Base-by-base conservation (phyloP, 129 eudicot species). In the Saposhnikovia divaricata region DNA sequence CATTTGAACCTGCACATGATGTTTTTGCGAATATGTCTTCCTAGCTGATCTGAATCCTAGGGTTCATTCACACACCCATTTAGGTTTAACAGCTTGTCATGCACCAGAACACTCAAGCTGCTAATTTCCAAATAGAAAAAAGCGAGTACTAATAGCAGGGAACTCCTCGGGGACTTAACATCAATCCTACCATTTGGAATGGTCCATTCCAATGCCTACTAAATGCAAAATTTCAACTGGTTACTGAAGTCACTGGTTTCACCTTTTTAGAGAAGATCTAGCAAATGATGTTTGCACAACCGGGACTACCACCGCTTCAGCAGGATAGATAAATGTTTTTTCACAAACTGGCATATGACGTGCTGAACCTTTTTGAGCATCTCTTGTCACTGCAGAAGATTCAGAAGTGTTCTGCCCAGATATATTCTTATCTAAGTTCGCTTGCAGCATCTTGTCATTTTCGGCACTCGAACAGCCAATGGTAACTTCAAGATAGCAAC, bases 271-370 rank as follows among this genome's bases (percentile, higher is more conserved):
- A 85, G 97, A 92, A 48, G 97, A 87, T 82, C 94, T 89, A 37
- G 99, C 96, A 65, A 86, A 88, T 65, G 97, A 86, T 47, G 97
- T 86, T 81, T 95, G 97, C 87, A 95, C 87, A 69, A 92, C 92
- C 3, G 99, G 99, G 74, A 95, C 96, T 84, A 95, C 89, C 75
- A 95, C 93, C 78, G 97, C 94, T 82, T 95, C 99, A 14, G 91
- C 74, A 48, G 99, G 99, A 85, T 95, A 95, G 78, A 95, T 89
- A 81, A 95, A 90, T 38, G 94, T 88, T 82, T 84, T 90, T 79
- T 91, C 97, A 82, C 77, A 84, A 69, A 72, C 75, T 50, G 87
- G 66, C 65, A 63, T 71, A 48, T 84, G 82, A 34, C 72, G 89
- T 25, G 84, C 57, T 59, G 75, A 78, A 61, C 83, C 81, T 69